A percentile compares a stretch with the other conserved stretches of the same genome.
phyloP scores from a whole-genome alignment of 257 asterid species.

The Mitragyna speciosa region DNA sequence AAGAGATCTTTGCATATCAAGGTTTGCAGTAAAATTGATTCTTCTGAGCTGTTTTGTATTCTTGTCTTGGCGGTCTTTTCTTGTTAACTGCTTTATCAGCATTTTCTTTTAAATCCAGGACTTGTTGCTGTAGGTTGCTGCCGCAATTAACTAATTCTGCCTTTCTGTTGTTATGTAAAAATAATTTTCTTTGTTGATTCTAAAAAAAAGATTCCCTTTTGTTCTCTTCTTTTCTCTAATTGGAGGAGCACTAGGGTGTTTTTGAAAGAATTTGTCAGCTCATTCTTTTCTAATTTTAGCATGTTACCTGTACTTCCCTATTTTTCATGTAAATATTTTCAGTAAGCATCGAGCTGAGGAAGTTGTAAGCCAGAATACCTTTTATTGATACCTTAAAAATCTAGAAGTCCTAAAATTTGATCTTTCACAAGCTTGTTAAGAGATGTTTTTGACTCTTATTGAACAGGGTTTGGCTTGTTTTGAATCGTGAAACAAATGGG shows the following conservation, averaged over 20 bases:
- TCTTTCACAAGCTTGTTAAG: background rate
- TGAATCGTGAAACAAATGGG: slow-evolving; percentile 29
- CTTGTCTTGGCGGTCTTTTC: background rate
- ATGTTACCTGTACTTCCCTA: background rate
- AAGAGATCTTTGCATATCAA: background rate
- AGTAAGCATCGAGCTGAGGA: background rate
- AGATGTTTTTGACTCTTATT: slow-evolving; percentile 1
- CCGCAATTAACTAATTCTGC: background rate
- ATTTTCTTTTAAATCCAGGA: background rate
- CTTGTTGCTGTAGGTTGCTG: background rate
- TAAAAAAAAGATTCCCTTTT: background rate
- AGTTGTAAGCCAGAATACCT: background rate
- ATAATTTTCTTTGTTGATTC: background rate
- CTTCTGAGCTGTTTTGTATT: background rate
- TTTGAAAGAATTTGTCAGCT: background rate
- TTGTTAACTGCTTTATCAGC: background rate
- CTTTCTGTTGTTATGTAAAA: background rate
- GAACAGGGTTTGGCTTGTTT: slow-evolving; percentile 14
- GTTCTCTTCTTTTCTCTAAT: background rate
- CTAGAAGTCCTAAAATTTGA: background rate
- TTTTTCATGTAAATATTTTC: background rate
- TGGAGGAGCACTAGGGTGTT: background rate
- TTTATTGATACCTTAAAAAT: background rate
- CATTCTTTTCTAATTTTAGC: background rate
- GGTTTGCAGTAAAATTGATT: slow-evolving; percentile 1